Base-by-base conservation (phyloP, 306 rosid species). In the Prinsepia uniflora region DNA sequence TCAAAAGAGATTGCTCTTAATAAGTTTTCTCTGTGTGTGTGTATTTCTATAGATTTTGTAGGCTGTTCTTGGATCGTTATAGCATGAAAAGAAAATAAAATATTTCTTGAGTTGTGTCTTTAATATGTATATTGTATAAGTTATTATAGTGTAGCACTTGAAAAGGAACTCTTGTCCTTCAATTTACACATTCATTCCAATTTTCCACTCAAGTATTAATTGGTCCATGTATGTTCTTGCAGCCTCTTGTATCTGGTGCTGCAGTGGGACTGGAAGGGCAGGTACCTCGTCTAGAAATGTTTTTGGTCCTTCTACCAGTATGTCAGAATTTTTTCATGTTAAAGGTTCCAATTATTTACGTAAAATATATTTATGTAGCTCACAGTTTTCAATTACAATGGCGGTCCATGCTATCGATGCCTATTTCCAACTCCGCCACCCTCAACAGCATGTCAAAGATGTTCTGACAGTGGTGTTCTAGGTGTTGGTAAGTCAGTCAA, bases 221-320 rank as follows among this genome's bases (percentile, higher is more conserved):
- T 75, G 79, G 34, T 68, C 19, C 8, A 0, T 84, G 19, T 84
- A 62, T 60, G 61, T 49, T 55, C 50, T 41, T 82, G 87, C 92
- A 94, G 99, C 97, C 99, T 80, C 97, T 94, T 67, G 99, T 94
- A 59, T 94, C 97, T 60, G 99, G 99, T 79, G 99, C 97, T 55
- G 99, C 99, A 0, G 61, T 94, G 56, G 99, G 99, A 81, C 72
- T 94, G 84, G 99, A 94, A 87, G 99, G 99, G 75, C 99, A 94
- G 99, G 99, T 94, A 84, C 6, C 68, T 65, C 9, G 1, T 57
- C 65, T 68, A 44, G 69, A 62, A 50, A 66, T 56, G 36, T 54
- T 66, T 52, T 63, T 18, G 50, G 46, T 76, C 55, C 67, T n/a
- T 57, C 7, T 22, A 14, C 36, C 36, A 30, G 36, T 30, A 30